phyloP scores from a whole-genome alignment of 495 filamentous ascomycete genomes.

The Symbiotaphrina buchneri region DNA sequence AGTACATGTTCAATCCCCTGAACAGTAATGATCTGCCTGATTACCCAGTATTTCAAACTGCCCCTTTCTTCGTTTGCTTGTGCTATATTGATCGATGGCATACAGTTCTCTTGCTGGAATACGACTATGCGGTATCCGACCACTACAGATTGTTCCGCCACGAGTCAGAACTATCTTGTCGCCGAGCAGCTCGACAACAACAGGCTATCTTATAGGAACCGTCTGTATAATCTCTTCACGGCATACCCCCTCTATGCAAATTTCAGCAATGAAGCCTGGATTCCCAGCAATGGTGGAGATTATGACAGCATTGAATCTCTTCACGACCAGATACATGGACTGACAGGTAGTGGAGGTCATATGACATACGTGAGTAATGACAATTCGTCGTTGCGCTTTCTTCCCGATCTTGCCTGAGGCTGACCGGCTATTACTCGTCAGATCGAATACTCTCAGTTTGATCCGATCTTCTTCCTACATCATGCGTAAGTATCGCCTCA shows the following conservation, averaged over 20 bases:
- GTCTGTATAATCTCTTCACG: slow-evolving; percentile 36
- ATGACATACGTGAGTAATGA: too few relatives aligned
- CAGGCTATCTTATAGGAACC: slow-evolving; percentile 18
- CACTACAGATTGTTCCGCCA: slow-evolving; percentile 16
- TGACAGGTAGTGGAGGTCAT: slow-evolving; percentile 34
- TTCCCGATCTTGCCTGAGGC: too few relatives aligned
- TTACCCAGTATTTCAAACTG: slow-evolving; percentile 20
- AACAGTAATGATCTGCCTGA: slow-evolving; percentile 13
- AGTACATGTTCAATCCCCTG: slow-evolving; percentile 17
- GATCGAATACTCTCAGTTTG: slow-evolving; percentile 43
- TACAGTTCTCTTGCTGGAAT: slow-evolving; percentile 20
- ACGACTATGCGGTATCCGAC: slow-evolving; percentile 26
- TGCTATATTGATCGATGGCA: slow-evolving; percentile 6
- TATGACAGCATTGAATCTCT: slow-evolving; percentile 37
- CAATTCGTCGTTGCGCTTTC: too few relatives aligned
- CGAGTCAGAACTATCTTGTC: slow-evolving; percentile 27
- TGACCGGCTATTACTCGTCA: too few relatives aligned
- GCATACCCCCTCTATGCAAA: slow-evolving; percentile 29
- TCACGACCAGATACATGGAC: slow-evolving; percentile 37
- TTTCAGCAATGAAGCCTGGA: slow-evolving; percentile 35
- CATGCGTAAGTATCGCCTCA: slow-evolving; percentile 14
- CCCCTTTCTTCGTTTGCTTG: too few relatives aligned
- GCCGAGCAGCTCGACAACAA: slow-evolving; percentile 22
- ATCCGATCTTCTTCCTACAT: slow-evolving; percentile 56
- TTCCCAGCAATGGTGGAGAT: slow-evolving; percentile 12